A percentile compares a stretch with the other conserved stretches of the same genome.
Evolutionary conservation across 2,329 filamentous ascomycete genomes (phyloP).

Genomic region (Decorospora gaudefroyi): DNA sequence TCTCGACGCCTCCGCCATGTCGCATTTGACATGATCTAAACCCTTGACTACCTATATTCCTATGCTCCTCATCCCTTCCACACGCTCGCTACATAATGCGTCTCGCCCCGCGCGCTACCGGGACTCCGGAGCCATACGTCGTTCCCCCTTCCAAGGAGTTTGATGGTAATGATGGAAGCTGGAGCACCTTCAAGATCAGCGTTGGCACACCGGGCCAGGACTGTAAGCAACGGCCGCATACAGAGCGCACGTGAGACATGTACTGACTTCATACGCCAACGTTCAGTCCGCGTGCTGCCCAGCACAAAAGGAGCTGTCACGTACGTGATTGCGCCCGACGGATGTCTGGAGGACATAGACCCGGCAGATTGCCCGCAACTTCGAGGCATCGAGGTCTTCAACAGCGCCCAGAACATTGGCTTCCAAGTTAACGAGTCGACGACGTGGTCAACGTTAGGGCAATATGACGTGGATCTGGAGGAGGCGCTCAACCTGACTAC

Average conservation of each 20-base stretch:
- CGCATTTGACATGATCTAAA: not conserved
- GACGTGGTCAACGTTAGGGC: constrained; percentile 42
- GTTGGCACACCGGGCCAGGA: constrained; percentile 49
- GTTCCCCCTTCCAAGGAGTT: constrained; percentile 43
- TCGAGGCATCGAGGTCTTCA: constrained; percentile 40
- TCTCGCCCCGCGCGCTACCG: constrained; percentile 24
- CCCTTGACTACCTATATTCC: not conserved
- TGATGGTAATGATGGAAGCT: constrained; percentile 50
- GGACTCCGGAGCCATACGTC: constrained; percentile 34
- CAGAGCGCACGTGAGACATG: too few relatives aligned
- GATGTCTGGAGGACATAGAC: constrained; percentile 38
- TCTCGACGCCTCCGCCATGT: constrained; percentile 5
- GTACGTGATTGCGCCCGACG: constrained; percentile 42
- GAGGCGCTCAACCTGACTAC: constrained; percentile 34
- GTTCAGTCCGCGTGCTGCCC: constrained; percentile 44
- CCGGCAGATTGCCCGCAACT: constrained; percentile 36
- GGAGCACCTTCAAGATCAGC: constrained; percentile 50
- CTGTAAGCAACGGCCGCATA: too few relatives aligned
- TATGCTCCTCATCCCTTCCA: not conserved
- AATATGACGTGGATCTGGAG: constrained; percentile 41
- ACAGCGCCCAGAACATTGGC: constrained; percentile 36
- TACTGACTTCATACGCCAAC: too few relatives aligned
- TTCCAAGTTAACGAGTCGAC: constrained; percentile 39
- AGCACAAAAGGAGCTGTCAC: constrained; percentile 43
- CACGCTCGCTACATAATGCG: constrained; percentile 27